phyloP scores from a whole-genome alignment of 1,284 basidiomycete species.

The Ganoderma lucidum region DNA sequence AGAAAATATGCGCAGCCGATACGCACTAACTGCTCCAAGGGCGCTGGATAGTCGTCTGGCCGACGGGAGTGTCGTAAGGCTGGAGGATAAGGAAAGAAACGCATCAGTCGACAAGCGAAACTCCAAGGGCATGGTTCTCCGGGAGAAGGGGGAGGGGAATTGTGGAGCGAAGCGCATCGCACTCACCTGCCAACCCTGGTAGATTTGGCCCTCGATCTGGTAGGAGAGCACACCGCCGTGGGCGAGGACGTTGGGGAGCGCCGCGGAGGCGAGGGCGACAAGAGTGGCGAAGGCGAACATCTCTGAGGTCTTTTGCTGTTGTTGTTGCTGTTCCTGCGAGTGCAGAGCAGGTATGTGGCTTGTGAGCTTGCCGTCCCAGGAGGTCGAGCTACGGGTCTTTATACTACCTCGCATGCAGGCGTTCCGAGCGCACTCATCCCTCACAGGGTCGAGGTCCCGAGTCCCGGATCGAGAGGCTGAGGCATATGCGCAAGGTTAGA shows the following conservation, averaged over 20 bases:
- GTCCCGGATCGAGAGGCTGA: not conserved
- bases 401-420: constrained; percentile 8
- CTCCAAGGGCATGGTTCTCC: not conserved
- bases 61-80: constrained; percentile 59
- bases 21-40: constrained; percentile 63
- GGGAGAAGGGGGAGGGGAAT: not conserved
- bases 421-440: not conserved
- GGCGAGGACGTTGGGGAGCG: constrained; percentile 43
- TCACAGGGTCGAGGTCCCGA: constrained; percentile 2
- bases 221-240: constrained; percentile 67
- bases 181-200: constrained; percentile 53
- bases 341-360: constrained; percentile 9
- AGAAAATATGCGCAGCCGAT: not conserved
- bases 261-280: constrained; percentile 37
- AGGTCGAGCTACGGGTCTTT: constrained; percentile 15
- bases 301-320: constrained; percentile 10
- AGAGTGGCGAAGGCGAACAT: constrained; percentile 41
- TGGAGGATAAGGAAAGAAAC: not conserved
- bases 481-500: constrained; percentile 3
- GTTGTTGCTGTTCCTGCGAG: not conserved
- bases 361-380: constrained; percentile 24
- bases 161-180: not conserved
- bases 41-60: constrained; percentile 62
- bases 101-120: constrained; percentile 5
- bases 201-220: constrained; percentile 54